These are phyloP conservation scores for Coemansia sp. DNA, from an alignment of 192 early-diverging fungal genomes.

Conservation along the genomic window DNA sequence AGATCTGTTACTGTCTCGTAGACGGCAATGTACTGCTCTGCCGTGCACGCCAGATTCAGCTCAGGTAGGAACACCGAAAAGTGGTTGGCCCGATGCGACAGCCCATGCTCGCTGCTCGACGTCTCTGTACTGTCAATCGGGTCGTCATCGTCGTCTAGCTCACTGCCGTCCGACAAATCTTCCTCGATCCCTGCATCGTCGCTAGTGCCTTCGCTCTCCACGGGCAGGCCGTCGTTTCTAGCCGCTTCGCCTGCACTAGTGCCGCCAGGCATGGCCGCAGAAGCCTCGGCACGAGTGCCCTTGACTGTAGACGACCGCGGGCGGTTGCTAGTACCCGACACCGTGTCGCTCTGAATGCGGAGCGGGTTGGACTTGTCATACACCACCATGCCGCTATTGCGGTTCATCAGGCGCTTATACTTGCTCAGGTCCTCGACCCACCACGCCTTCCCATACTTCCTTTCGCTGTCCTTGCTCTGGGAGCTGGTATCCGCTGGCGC, in stretches of 20 bases:
- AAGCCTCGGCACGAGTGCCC: not conserved
- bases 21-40: constrained; percentile 67
- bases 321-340: not conserved
- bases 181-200: not conserved
- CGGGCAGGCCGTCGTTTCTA: not conserved
- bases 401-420: constrained; percentile 48
- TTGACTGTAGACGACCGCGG: not conserved
- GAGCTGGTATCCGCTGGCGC: no score
- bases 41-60: constrained; percentile 65
- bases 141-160: constrained; percentile 4
- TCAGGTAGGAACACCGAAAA: constrained; percentile 68
- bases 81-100: constrained; percentile 60
- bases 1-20: constrained; percentile 72
- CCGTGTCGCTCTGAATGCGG: constrained; percentile 40
- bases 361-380: constrained; percentile 50
- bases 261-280: not conserved
- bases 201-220: not conserved
- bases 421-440: constrained; percentile 43
- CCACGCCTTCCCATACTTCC: constrained; percentile 28
- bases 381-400: constrained; percentile 43
- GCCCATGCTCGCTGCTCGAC: constrained; percentile 16
- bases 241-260: not conserved
- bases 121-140: constrained; percentile 19
- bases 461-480: no score
- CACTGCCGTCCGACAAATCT: no score